Percentiles rank a stretch among this genome's conserved stretches.
Conservation (phyloP, 345 rosid genomes). For the Euphorbia peplus region DNA sequence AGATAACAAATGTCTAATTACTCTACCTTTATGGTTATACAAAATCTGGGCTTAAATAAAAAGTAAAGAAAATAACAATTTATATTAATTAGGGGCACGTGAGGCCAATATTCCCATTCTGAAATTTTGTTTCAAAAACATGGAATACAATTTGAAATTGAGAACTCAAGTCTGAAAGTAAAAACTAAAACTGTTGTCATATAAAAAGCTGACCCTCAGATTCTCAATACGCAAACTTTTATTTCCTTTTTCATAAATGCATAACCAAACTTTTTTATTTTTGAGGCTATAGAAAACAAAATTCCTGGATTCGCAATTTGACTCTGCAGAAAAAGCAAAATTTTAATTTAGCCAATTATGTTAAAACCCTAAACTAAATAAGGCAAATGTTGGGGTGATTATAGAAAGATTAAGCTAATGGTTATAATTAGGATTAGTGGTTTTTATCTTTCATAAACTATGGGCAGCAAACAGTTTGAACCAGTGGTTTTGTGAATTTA, state of each 20-base stretch:
- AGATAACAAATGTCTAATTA: neutral
- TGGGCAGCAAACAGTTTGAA: slow-evolving; percentile 11
- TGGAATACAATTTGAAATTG: neutral
- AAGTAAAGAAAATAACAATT: too few species aligned
- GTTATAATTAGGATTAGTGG: neutral
- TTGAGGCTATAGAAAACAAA: neutral
- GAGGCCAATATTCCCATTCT: neutral
- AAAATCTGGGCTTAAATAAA: neutral
- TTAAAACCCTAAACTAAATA: neutral
- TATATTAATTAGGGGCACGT: too few species aligned
- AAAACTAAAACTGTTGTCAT: neutral
- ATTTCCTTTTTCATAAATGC: neutral
- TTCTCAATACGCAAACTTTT: neutral
- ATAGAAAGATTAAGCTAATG: too few species aligned
- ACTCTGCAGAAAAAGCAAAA: neutral
- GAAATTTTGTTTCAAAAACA: neutral
- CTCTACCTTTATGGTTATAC: neutral
- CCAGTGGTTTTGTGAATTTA: slow-evolving; percentile 1
- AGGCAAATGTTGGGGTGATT: neutral
- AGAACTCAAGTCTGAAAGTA: neutral
- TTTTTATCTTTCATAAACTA: neutral
- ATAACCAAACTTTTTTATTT: neutral
- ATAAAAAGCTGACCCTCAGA: neutral
- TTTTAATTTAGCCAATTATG: neutral
- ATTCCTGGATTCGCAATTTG: neutral